These are phyloP conservation scores for Endocladia muricata DNA, from an alignment of 31 red algal genomes.

Conservation along the genomic window DNA sequence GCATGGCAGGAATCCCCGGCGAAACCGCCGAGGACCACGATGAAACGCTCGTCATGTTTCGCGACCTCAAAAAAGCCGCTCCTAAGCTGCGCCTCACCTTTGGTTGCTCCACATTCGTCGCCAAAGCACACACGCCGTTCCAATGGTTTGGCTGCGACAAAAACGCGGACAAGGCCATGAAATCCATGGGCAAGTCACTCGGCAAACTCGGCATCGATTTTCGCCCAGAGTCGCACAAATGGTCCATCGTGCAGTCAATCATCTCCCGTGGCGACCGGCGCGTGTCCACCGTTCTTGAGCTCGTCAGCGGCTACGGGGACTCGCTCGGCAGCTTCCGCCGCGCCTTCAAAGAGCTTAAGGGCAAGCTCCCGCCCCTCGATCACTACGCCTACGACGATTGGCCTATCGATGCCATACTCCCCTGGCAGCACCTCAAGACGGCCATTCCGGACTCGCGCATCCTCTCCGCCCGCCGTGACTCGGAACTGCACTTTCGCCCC, in stretches of 20 bases:
- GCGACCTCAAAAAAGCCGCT: constrained; percentile 24
- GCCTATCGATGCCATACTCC: constrained; percentile 20
- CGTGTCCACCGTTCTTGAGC: constrained; percentile 20
- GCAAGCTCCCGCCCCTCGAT: constrained; percentile 36
- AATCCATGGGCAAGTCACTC: constrained; percentile 23
- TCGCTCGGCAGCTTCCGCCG: constrained; percentile 39
- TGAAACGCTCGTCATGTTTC: constrained; percentile 34
- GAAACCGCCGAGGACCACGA: constrained; percentile 31
- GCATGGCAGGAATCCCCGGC: constrained; percentile 51
- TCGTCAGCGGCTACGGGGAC: constrained; percentile 41
- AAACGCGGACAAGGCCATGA: constrained; percentile 30
- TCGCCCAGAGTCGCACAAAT: constrained; percentile 61
- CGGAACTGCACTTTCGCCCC: constrained; percentile 19
- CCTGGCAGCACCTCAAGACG: constrained; percentile 34
- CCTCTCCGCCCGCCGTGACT: not conserved
- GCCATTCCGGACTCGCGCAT: constrained; percentile 13
- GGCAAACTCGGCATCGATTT: constrained; percentile 37
- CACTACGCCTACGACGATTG: constrained; percentile 57
- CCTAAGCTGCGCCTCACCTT: constrained; percentile 33
- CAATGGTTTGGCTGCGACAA: constrained; percentile 54
- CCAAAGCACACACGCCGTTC: constrained; percentile 59
- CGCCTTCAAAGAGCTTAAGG: constrained; percentile 49
- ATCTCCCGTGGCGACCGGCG: constrained; percentile 51
- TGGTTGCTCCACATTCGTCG: constrained; percentile 60
- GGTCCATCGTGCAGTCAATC: constrained; percentile 55